These are phyloP conservation scores for Oehlia diaphana DNA, from an alignment of 192 early-diverging fungal species.

Conservation along the genomic window DNA sequence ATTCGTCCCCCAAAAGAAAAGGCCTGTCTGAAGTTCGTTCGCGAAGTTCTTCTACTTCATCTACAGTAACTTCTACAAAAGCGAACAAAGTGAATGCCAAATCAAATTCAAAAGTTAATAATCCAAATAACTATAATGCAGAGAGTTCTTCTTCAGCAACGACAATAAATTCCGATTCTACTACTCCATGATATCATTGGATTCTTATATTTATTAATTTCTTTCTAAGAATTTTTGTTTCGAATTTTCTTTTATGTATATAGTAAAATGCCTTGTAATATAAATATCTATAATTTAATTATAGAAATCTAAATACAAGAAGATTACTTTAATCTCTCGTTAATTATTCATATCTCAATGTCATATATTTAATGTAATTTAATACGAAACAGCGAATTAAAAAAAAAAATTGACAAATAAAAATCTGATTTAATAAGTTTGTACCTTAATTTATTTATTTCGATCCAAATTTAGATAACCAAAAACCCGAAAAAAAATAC, in stretches of 20 bases:
- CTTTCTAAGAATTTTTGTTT: background rate
- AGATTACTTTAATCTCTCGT: background rate
- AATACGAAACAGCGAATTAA: background rate
- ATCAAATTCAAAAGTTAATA: background rate
- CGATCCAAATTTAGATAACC: background rate
- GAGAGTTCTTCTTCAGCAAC: background rate
- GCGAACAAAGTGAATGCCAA: background rate
- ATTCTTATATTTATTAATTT: background rate
- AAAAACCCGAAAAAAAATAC: background rate
- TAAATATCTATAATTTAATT: background rate
- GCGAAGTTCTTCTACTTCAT: background rate
- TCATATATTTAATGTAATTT: background rate
- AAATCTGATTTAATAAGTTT: background rate
- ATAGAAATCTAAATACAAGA: background rate
- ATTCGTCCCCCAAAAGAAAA: background rate
- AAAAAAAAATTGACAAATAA: too few species aligned
- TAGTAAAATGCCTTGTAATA: background rate
- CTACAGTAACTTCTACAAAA: background rate
- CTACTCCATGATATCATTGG: background rate
- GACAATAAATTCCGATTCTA: background rate
- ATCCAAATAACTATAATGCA: background rate
- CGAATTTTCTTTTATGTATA: background rate
- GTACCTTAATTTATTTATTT: background rate
- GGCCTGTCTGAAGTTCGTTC: background rate
- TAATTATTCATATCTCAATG: background rate